Base-by-base conservation (phyloP, 2,329 filamentous ascomycete genomes). In the Aureobasidium uvarum region DNA sequence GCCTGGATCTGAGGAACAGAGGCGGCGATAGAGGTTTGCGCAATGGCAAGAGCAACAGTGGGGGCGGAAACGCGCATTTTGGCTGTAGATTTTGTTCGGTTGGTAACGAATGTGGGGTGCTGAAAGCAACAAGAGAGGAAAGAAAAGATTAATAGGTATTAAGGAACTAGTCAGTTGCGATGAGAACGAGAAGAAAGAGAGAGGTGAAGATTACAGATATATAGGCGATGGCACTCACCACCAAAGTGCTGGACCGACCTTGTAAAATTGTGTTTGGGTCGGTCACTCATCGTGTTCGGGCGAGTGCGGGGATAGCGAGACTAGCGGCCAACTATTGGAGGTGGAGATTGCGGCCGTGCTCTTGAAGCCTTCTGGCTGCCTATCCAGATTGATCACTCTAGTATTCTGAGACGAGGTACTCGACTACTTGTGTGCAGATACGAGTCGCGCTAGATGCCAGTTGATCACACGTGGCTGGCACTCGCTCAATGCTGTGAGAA, bases 21-120 rank as follows among this genome's bases (percentile, higher is more conserved):
- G 38, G 46, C 46, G 25, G 60, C 46, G 31, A 25, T 25, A 33
- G 60, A 52, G 25, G 25, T 31, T 11, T 63, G 60, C 36, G 60
- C 60, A 51, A 62, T 20, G 31, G 59, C 59, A 31, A 62, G 59
- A 6, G 46, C 46, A 51, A 52, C 8, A 23, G 59, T 6, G n/a
- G 59, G 46, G 23, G 59, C 59, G 45, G 59, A 33, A 23, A 41
- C 45, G 43, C 59, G 59, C 59, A 62, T 62, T 13, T 50, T 51
- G 20, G 43, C n/a, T 62, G n/a, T 41, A 23, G n/a, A n/a, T 25
- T 51, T n/a, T 50, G 31, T 20, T 46, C 20, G 56, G 25, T 25
- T 46, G n/a, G n/a, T 16, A 62, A 43, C 59, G 59, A 62, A 20
- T 62, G 59, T 62, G 59, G 41, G 31, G 59, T 51, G 46, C 33